Evolutionary conservation across 2,329 filamentous ascomycete species (phyloP), one percentile per base, ranked within the genome.

Genomic region (Ilyonectria mors-panacis): DNA sequence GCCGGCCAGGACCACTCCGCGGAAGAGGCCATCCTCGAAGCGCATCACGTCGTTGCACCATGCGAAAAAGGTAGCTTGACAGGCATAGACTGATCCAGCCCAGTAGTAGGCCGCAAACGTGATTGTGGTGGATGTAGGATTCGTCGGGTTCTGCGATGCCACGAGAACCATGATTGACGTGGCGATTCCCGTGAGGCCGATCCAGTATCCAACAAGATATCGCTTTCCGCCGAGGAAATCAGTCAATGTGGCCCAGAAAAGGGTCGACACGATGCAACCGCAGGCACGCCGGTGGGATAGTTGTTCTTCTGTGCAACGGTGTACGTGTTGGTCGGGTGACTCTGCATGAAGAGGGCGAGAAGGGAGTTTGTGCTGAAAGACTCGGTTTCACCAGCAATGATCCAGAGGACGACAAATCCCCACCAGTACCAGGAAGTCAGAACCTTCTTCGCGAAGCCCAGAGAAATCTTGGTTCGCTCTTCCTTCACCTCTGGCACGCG

Each of bases 1-100:
- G 13, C 89, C 88, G 0, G 91, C 91, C 39, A 94, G 86, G 0
- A 93, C 91, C 1, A 93, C 85, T 2, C 86, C 89, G 4, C 92
- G 84, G 70, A 91, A 86, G 51, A 89, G 85, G 21, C 87, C 86
- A 66, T 92, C 88, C 72, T 92, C 87, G 62, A 87, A 86, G 8
- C 89, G 85, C 81, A 92, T 87, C 2, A 89, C 88, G 73, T 93
- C 91, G 71, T 94, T 93, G 23, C 90, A 91, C 91, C 91, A 93
- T 0, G 92, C 91, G 71, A 94, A 93, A 72, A 93, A 93, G 0
- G 89, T 92, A 1, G 92, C 91, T 78, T 94, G 91, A 73, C 91
- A 92, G 0, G 91, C 91, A 71, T 93, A 93, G 0, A 93, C 89
- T 4, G 86, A 83, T 1, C 92, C 92, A 0, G 91, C 89, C 87